phyloP scores from a whole-genome alignment of 2,329 filamentous ascomycete species.

The Ophiostoma quercus region DNA sequence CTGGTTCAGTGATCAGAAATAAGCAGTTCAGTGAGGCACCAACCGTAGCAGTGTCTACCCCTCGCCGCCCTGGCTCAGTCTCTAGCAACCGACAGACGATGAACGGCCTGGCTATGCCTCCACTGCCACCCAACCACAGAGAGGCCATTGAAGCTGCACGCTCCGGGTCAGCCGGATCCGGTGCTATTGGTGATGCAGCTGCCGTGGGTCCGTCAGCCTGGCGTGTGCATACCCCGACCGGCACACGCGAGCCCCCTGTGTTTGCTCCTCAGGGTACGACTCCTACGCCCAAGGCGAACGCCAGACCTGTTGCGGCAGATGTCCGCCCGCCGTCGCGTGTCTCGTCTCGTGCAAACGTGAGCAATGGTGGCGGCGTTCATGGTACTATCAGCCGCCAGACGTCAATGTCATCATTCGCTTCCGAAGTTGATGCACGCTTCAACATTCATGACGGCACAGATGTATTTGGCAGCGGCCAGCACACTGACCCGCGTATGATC shows the following conservation, averaged over 20 bases:
- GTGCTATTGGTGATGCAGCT: slow-evolving; percentile 31
- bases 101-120: slow-evolving; percentile 49
- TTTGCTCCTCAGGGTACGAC: slow-evolving; percentile 40
- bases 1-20: slow-evolving; percentile 40
- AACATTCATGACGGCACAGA: slow-evolving; percentile 60
- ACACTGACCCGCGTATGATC: slow-evolving; percentile 95
- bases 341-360: slow-evolving; percentile 30
- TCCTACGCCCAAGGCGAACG: slow-evolving; percentile 48
- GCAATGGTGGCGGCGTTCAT: slow-evolving; percentile 14
- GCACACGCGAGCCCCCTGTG: slow-evolving; percentile 8
- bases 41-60: slow-evolving; percentile 61
- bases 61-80: background rate
- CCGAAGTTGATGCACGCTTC: slow-evolving; percentile 87
- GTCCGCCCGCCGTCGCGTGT: slow-evolving; percentile 45
- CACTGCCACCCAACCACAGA: slow-evolving; percentile 75
- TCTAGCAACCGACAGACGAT: slow-evolving; percentile 50
- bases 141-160: slow-evolving; percentile 78
- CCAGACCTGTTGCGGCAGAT: slow-evolving; percentile 41
- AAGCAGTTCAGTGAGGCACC: slow-evolving; percentile 39
- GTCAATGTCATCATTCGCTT: slow-evolving; percentile 91
- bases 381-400: slow-evolving; percentile 55
- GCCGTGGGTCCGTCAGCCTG: slow-evolving; percentile 8
- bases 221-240: slow-evolving; percentile 22
- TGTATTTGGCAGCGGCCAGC: slow-evolving; percentile 50
- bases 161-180: slow-evolving; percentile 45